Evolutionary conservation across 192 early-diverging fungal species (phyloP), one percentile per base, ranked within the genome.

Genomic region (Spizellomyces punctatus): DNA sequence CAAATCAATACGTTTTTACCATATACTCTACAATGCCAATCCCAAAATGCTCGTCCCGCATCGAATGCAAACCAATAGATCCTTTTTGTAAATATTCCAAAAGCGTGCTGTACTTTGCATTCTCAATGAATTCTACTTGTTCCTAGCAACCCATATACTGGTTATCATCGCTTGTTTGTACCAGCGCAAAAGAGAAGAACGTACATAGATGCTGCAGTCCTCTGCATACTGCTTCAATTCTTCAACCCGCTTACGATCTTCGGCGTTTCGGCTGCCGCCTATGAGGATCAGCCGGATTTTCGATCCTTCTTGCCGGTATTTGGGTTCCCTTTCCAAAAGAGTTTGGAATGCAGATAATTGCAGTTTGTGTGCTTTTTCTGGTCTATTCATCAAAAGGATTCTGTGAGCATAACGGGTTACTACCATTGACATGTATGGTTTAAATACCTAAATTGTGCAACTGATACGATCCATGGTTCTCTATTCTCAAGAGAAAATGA

Each of bases 21-120:
- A 99, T 98, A 75, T 95, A 98, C 76, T 99, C 98, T 3, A 99
- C 93, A 55, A 98, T 87, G 41, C 92, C 90, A 67, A 99, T 99
- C 6, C 98, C 98, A 85, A 99, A 99, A 74, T 99, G 98, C 77
- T 99, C 98, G 72, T 99, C 92, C 72, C 85, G 85, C 98, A 99
- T 99, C 12, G 96, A 94, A 75, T 98, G 96, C 12, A 99, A 55
- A 6, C 96, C 98, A 58, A 99, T 77, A 58, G 85, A 82, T 41
- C 89, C 83, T 14, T 63, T 69, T 17, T 81, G 69, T 5, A 98
- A 76, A 81, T 90, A 88, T 0, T 74, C 72, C 43, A 83, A 77
- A 5, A 99, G 82, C 14, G 82, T 82, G 27, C 76, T 62, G 79
- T 91, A 97, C 0, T 90, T 66, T 6, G 91, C 94, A 79, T 99